These are phyloP conservation scores for Chlorella sp. DNA, from an alignment of 139 green algal species.

Conservation along the genomic window DNA sequence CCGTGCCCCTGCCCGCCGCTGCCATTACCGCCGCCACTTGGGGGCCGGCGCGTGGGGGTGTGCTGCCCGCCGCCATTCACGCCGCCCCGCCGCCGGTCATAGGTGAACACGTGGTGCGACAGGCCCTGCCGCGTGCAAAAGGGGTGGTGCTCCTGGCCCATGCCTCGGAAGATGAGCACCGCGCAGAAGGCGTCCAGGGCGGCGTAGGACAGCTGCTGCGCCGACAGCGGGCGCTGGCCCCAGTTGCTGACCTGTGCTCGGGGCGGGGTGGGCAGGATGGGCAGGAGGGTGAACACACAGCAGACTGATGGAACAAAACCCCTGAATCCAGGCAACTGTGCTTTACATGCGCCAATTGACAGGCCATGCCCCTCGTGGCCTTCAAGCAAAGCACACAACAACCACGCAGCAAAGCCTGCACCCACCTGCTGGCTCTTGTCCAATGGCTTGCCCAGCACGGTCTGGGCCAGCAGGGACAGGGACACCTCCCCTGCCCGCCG, in stretches of 20 bases:
- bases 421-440: constrained; percentile 51
- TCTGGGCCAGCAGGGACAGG: constrained; percentile 53
- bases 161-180: constrained; percentile 32
- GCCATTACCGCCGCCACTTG: background rate
- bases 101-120: constrained; percentile 4
- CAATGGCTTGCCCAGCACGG: constrained; percentile 62
- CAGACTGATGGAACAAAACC: background rate
- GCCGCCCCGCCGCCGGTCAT: background rate
- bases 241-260: constrained; percentile 74
- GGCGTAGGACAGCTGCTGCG: constrained; percentile 68
- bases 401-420: too few relatives aligned
- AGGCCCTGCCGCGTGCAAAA: constrained; percentile 15
- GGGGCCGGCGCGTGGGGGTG: too few relatives aligned
- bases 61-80: too few relatives aligned
- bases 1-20: background rate
- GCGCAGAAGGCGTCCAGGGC: constrained; percentile 62
- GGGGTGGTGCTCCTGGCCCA: constrained; percentile 19
- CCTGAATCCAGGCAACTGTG: too few relatives aligned
- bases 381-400: background rate
- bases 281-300: background rate
- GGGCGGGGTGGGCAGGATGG: background rate
- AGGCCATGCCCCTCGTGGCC: too few relatives aligned
- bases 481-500: constrained; percentile 37
- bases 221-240: constrained; percentile 64
- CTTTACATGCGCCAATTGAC: too few relatives aligned